phyloP scores from a whole-genome alignment of 1,284 basidiomycete species.

The Marasmius oreades region DNA sequence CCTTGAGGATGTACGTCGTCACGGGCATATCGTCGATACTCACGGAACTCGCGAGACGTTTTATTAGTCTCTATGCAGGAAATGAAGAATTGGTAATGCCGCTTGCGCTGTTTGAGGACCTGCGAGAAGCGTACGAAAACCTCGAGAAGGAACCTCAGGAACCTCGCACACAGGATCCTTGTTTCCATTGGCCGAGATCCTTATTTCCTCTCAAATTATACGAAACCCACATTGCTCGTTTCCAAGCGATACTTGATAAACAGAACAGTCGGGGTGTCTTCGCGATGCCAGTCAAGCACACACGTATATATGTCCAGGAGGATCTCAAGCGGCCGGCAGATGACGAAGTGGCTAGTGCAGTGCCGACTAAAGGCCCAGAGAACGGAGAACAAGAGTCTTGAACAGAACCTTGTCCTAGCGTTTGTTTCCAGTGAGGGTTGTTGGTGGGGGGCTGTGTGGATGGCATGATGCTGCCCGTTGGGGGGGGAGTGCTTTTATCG shows the following conservation, averaged over 20 bases:
- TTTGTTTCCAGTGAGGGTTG: too few relatives aligned
- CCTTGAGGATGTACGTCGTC: background rate
- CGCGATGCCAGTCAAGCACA: background rate
- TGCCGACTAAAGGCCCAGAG: too few relatives aligned
- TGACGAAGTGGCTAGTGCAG: too few relatives aligned
- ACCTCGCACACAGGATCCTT: background rate
- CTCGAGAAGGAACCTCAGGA: too few relatives aligned
- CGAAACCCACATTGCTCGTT: background rate
- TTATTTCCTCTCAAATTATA: background rate
- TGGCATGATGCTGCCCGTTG: too few relatives aligned
- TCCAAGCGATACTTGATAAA: background rate
- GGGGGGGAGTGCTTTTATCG: too few relatives aligned
- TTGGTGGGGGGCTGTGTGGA: too few relatives aligned
- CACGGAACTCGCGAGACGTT: background rate
- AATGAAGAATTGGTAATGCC: background rate
- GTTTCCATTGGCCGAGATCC: background rate
- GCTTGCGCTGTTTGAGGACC: background rate
- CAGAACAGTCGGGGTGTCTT: background rate
- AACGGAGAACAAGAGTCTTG: too few relatives aligned
- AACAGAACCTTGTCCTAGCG: too few relatives aligned
- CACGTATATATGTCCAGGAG: background rate
- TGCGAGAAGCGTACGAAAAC: background rate
- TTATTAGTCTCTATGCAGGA: background rate
- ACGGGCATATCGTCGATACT: background rate
- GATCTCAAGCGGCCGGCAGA: background rate